These are phyloP conservation scores for Cladorrhinum sp. DNA, from an alignment of 2,329 filamentous ascomycete genomes.

Conservation along the genomic window DNA sequence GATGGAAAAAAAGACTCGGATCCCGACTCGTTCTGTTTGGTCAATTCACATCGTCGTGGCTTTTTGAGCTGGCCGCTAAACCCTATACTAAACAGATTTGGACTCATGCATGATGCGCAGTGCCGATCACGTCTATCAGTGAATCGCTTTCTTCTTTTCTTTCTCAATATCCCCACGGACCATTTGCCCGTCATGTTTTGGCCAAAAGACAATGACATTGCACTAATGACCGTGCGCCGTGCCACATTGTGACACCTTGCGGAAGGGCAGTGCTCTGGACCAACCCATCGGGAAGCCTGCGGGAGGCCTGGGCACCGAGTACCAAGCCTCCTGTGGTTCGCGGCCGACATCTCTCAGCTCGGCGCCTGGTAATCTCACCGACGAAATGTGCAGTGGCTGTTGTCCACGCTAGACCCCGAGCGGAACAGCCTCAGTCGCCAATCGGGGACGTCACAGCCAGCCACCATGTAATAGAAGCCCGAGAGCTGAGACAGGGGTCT, in stretches of 20 bases:
- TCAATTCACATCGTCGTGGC: not conserved
- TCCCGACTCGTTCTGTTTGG: too few relatives aligned
- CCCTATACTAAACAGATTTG: not conserved
- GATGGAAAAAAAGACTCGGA: not conserved
- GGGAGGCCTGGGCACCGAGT: not conserved
- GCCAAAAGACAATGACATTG: too few relatives aligned
- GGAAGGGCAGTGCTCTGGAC: not conserved
- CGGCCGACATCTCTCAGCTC: not conserved
- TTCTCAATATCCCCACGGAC: not conserved
- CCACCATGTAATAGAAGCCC: not conserved
- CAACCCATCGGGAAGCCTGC: not conserved
- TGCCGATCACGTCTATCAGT: not conserved
- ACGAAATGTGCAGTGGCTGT: not conserved
- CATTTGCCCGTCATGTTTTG: not conserved
- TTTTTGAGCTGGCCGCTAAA: not conserved
- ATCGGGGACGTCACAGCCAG: not conserved
- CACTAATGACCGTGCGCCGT: not conserved
- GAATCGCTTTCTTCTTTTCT: not conserved
- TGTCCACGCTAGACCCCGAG: too few relatives aligned
- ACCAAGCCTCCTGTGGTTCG: not conserved
- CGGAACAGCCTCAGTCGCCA: too few relatives aligned
- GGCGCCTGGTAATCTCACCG: not conserved
- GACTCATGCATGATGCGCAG: not conserved
- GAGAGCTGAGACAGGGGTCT: not conserved
- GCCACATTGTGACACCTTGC: not conserved